Base-by-base conservation (phyloP, 1,284 basidiomycete species). In the Cutaneotrichosporon mucoides region DNA sequence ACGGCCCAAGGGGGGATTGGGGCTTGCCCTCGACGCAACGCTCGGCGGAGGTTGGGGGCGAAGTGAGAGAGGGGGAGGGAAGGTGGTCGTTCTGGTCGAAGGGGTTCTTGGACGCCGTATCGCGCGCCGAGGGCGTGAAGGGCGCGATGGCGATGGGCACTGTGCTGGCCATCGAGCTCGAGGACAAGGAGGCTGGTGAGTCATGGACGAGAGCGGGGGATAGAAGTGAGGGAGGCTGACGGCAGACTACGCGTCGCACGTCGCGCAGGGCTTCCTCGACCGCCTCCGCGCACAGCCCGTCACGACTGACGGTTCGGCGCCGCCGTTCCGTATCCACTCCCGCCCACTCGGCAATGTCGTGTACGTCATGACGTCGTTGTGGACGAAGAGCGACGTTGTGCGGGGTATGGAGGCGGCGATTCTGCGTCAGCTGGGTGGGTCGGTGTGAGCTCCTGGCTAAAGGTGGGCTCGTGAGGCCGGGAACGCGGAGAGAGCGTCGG, bases 81-180 rank as follows among this genome's bases (percentile, higher is more conserved):
- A 79, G 88, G 3, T 97, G 92, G 91, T 93, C 90, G 68, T 84
- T 97, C 70, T 99, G 95, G 95, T 84, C 85, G 65, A 84, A 84
- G 0, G 77, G 77, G 0, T 92, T 93, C 67, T 83, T 96, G 8
- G 72, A 82, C 36, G 76, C 77, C 8, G 65, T 95, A 9, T 92
- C 90, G 10, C 72, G 73, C 16, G 71, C 84, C 35, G 73, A 79
- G 4, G 70, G 73, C 3, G 88, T 97, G 7, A 82, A 84, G 9
- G 88, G 90, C 60, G 84, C 83, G 3, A 93, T 96, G 90, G 82
- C 92, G 1, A 80, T 99, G 60, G 95, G 95, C 1, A 91, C 88
- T 13, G 89, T 98, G 2, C 81, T 98, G 15, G 86, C 87, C 1
- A 84, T 99, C 70, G 88, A 88, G 69, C 78, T 98, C 45, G 81